Conservation (phyloP, 2,329 filamentous ascomycete species). For the Mycosphaerella sp. region DNA sequence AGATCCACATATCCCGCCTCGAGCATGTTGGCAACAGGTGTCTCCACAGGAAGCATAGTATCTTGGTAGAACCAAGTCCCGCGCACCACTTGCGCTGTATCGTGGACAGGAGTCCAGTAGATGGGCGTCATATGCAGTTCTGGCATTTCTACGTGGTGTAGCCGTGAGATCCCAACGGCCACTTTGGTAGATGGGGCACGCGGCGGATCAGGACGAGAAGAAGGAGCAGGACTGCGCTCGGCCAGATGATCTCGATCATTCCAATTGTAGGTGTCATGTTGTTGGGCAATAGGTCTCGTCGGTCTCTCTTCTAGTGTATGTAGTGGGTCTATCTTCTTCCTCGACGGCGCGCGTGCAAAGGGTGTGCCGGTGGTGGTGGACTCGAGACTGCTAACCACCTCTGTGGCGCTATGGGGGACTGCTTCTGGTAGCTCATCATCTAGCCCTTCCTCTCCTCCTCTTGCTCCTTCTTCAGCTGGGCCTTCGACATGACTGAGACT, state of each 20-base stretch:
- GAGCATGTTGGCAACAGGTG: conserved; percentile 80
- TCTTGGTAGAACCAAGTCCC: conserved; percentile 98
- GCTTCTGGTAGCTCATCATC: conserved; percentile 7
- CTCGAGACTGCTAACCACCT: conserved; percentile 17
- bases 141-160: conserved; percentile 83
- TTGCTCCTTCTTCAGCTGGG: conserved; percentile 12
- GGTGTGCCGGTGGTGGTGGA: conserved; percentile 43
- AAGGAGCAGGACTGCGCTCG: conserved; percentile 26
- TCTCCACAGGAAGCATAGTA: conserved; percentile 84
- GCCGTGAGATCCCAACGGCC: conserved; percentile 78
- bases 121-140: conserved; percentile 83
- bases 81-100: conserved; percentile 72
- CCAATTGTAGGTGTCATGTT: conserved; percentile 46
- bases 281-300: conserved; percentile 30
- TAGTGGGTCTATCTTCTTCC: conserved; percentile 32
- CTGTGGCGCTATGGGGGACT: conserved; percentile 8
- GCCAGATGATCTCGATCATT: conserved; percentile 36
- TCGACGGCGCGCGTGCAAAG: conserved; percentile 46
- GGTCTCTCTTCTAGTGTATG: conserved; percentile 20
- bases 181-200: conserved; percentile 52
- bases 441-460: conserved; percentile 2
- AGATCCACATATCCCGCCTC: conserved; percentile 86
- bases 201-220: conserved; percentile 28
- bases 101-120: conserved; percentile 93
- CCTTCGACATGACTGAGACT: conserved; percentile 26